Evolutionary conservation across 2,329 filamentous ascomycete species (phyloP), one percentile per base, ranked within the genome.

Genomic region (Fusarium sp.): DNA sequence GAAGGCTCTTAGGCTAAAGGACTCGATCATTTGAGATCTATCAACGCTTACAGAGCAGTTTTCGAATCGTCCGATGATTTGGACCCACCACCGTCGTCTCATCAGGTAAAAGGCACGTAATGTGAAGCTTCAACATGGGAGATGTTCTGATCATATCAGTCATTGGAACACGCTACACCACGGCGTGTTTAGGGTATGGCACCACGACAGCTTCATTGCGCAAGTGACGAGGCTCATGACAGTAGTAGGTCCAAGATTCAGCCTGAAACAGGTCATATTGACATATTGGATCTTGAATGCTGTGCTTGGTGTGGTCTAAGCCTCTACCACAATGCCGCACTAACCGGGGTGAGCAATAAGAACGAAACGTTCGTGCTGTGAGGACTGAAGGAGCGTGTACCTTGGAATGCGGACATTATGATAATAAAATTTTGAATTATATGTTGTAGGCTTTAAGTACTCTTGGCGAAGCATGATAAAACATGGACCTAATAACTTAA

Each of bases 1-100:
- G 41, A 39, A 20, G 17, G 10, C n/a, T 51, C 60, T 65, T 53
- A 52, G 61, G 61, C 60, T 65, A 65, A 65, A 61, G 22, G 25
- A 13, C 25, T 5, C n/a, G 7, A 14, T 19, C 22, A 35, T 47
- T 3, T 25, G 25, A 19, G 5, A 54, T 22, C 11, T 17, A 22
- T 14, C 17, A 17, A 35, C 14, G 14, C 8, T 13, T 33, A 27
- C 41, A 25, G 7, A 25, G 22, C 4, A 11, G 25, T n/a, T 27
- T 6, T n/a, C 14, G 2, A 2, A 17, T 25, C 11, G 10, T 15
- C n/a, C n/a, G 7, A n/a, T n/a, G 13, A 43, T 14, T 27, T 35
- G 25, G 17, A 33, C 13, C 30, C n/a, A n/a, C n/a, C n/a, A n/a
- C 14, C 7, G 20, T 23, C 17, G 15, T 32, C 15, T 13, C 10